Base-by-base conservation (phyloP, 495 filamentous ascomycete species). In the Astrocystis sublimbata region DNA sequence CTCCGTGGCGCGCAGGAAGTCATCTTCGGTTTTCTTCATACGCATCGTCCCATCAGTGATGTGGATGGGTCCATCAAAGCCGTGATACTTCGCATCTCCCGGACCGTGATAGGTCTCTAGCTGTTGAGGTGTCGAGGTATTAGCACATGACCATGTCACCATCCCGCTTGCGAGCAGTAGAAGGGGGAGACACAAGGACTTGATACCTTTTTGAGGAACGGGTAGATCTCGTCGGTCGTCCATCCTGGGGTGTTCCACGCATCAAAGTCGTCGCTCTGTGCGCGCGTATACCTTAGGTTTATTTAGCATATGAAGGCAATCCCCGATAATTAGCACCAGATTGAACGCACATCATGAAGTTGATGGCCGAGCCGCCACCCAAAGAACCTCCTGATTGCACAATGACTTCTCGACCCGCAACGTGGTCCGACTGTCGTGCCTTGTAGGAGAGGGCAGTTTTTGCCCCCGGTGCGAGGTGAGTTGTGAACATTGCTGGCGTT, bases 321-420 rank as follows among this genome's bases (percentile, higher is more conserved):
- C 6, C 33, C 28, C 12, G 35, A 9, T 15, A 6, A n/a, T 21
- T 8, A 40, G 17, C 2, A n/a, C 10, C 10, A 19, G 26, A n/a
- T n/a, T 15, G 31, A 6, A 42, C 68, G 41, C 79, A 85, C 76
- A 81, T 81, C 79, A 86, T 82, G 55, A 84, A 81, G 66, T 88
- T 89, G 28, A 85, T 82, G 1, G 82, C 82, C 2, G 77, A 82
- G 9, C 85, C 85, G 26, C 86, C 86, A 46, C 86, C 86, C 0
- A 89, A 75, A 1, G 79, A 73, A 41, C 83, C 81, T 17, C 83
- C 85, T 7, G 72, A 72, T 0, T 81, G 77, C 8, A 89, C 79
- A 17, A 83, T 75, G 10, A 73, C 66, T 56, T 75, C 74, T 51
- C 81, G 70, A 26, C 73, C 77, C 54, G 68, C 76, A n/a, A 87